Evolutionary conservation across 2,329 filamentous ascomycete species (phyloP).

Genomic region (Pseudocercospora crystallina): DNA sequence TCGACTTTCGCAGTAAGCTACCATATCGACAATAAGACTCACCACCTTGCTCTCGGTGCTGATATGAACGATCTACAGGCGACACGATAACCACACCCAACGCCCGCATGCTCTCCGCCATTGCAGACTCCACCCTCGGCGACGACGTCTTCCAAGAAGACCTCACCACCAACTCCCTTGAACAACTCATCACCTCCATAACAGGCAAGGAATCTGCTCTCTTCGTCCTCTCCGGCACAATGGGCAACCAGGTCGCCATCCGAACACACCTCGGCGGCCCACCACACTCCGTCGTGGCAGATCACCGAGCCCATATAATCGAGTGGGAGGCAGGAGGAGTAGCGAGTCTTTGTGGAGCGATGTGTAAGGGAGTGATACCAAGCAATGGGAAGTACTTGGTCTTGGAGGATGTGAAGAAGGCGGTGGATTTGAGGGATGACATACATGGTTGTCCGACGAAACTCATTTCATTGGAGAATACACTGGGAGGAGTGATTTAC

Average conservation of each 20-base stretch:
- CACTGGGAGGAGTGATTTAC: conserved; percentile 74
- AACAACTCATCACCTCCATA: conserved; percentile 70
- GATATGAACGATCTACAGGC: conserved; percentile 20
- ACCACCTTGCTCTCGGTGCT: neutral
- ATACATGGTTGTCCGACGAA: conserved; percentile 77
- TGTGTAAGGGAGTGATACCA: conserved; percentile 66
- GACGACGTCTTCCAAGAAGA: conserved; percentile 87
- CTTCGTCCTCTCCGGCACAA: conserved; percentile 85
- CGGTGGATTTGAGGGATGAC: conserved; percentile 65
- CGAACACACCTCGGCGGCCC: conserved; percentile 75
- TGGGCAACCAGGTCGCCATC: conserved; percentile 84
- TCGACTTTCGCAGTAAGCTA: conserved; percentile 55
- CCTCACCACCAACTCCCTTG: conserved; percentile 71
- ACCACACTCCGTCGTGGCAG: conserved; percentile 77
- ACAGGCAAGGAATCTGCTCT: conserved; percentile 74
- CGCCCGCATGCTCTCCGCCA: conserved; percentile 75
- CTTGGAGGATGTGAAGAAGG: conserved; percentile 70
- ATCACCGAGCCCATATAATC: conserved; percentile 75
- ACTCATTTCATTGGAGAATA: conserved; percentile 84
- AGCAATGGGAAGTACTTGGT: conserved; percentile 72
- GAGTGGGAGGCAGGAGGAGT: conserved; percentile 69
- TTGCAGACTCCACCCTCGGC: conserved; percentile 69
- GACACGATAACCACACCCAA: conserved; percentile 77
- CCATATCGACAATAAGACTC: neutral
- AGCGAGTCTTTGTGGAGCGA: conserved; percentile 68